Percentiles rank a stretch among this genome's conserved stretches.
Conservation (phyloP, 2,329 filamentous ascomycete genomes). For the Chaetomium sp. region DNA sequence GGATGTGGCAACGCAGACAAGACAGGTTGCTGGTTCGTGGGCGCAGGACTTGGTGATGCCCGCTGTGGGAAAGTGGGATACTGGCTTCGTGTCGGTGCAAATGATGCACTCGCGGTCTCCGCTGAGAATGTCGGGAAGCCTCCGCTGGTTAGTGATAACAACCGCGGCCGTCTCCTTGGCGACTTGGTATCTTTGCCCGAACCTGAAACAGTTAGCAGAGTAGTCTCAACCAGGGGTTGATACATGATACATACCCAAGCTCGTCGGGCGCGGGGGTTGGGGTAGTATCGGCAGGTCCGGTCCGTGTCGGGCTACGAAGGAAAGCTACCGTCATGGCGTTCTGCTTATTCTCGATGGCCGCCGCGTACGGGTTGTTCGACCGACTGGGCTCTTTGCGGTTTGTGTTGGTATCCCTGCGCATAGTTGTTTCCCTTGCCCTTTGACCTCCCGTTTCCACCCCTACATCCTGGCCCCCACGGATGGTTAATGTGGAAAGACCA, state of each 20-base stretch:
- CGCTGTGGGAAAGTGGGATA: constrained; percentile 39
- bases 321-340: constrained; percentile 39
- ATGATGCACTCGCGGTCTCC: constrained; percentile 42
- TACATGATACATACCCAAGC: constrained; percentile 23
- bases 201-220: constrained; percentile 28
- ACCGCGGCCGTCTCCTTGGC: constrained; percentile 35
- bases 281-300: not conserved
- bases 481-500: not conserved
- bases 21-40: constrained; percentile 42
- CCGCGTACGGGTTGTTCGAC: constrained; percentile 38
- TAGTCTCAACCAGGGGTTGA: not conserved
- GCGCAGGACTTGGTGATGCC: constrained; percentile 41
- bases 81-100: constrained; percentile 41
- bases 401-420: not conserved
- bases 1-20: constrained; percentile 42
- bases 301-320: constrained; percentile 32
- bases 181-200: constrained; percentile 43
- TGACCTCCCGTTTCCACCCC: not conserved
- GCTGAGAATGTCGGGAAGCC: constrained; percentile 31
- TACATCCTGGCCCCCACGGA: not conserved
- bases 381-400: not conserved
- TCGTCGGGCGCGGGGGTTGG: constrained; percentile 13
- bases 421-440: not conserved
- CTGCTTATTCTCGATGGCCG: constrained; percentile 40
- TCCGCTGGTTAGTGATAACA: constrained; percentile 40